Conservation (phyloP, 2,329 filamentous ascomycete genomes). For the Pezicula rhizophila region DNA sequence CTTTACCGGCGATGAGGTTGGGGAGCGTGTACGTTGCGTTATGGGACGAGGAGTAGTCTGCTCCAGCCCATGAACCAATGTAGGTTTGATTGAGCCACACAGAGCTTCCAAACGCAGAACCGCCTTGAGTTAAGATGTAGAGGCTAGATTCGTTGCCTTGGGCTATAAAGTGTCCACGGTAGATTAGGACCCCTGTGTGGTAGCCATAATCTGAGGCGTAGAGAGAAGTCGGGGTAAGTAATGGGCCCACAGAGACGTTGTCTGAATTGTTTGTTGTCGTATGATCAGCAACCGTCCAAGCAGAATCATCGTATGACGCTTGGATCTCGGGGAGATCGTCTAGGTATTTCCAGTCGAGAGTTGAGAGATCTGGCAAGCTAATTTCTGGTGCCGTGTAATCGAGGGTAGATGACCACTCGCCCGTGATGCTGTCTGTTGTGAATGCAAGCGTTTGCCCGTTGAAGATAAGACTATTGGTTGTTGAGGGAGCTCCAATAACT, state of each 20-base stretch:
- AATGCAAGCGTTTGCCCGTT: conserved; percentile 44
- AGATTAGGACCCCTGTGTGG: conserved; percentile 62
- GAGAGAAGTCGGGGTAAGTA: conserved; percentile 58
- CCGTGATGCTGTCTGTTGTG: conserved; percentile 36
- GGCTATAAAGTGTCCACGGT: conserved; percentile 63
- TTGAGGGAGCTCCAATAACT: conserved; percentile 55
- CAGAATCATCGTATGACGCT: conserved; percentile 58
- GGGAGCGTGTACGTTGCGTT: conserved; percentile 53
- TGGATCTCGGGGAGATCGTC: conserved; percentile 67
- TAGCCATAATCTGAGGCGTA: conserved; percentile 71
- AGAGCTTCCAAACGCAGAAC: conserved; percentile 59
- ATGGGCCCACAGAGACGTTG: conserved; percentile 12
- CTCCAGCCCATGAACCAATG: conserved; percentile 58
- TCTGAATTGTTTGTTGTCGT: conserved; percentile 55
- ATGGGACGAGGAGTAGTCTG: conserved; percentile 39
- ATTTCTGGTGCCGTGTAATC: conserved; percentile 44
- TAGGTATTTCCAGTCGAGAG: conserved; percentile 61
- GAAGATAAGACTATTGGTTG: conserved; percentile 51
- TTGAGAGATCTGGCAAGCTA: conserved; percentile 49
- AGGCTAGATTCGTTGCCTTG: conserved; percentile 53
- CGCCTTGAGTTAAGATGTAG: conserved; percentile 56
- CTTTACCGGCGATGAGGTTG: conserved; percentile 40
- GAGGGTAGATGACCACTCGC: conserved; percentile 44
- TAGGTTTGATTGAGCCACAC: conserved; percentile 60
- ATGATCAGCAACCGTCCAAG: conserved; percentile 57